Evolutionary conservation across 495 filamentous ascomycete species (phyloP).

Genomic region (Podospora fimiseda): DNA sequence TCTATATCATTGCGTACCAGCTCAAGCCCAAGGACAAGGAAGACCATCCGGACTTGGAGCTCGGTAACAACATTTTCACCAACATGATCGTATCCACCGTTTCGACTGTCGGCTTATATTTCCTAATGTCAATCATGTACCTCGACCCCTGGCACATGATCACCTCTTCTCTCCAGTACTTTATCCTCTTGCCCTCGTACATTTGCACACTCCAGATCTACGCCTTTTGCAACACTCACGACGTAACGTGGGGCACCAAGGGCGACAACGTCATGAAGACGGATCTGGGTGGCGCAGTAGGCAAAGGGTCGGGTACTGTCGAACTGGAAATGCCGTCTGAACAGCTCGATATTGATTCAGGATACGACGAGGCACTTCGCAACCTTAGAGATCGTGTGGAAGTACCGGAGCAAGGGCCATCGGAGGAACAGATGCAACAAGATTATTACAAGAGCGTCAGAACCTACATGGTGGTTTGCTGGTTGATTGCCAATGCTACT

Average conservation of each 20-base stretch:
- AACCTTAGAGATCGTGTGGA: slow-evolving; percentile 92
- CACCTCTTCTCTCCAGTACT: slow-evolving; percentile 89
- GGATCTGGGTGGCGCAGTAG: slow-evolving; percentile 79
- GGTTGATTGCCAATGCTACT: slow-evolving; percentile 89
- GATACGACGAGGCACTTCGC: slow-evolving; percentile 93
- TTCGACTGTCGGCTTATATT: slow-evolving; percentile 89
- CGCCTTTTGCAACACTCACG: slow-evolving; percentile 99
- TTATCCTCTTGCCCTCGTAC: slow-evolving; percentile 82
- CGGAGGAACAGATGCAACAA: slow-evolving; percentile 82
- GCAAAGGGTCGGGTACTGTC: slow-evolving; percentile 65
- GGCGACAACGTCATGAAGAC: slow-evolving; percentile 91
- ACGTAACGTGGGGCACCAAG: slow-evolving; percentile 98
- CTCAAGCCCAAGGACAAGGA: slow-evolving; percentile 46
- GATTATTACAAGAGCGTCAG: slow-evolving; percentile 98
- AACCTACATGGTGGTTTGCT: slow-evolving; percentile 96
- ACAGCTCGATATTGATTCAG: slow-evolving; percentile 95
- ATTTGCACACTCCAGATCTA: slow-evolving; percentile 98
- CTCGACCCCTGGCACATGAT: slow-evolving; percentile 99
- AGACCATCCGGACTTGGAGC: slow-evolving; percentile 36
- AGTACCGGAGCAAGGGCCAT: slow-evolving; percentile 53
- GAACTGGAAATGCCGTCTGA: slow-evolving; percentile 95
- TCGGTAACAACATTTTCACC: slow-evolving; percentile 85
- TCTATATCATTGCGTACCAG: slow-evolving; percentile 82
- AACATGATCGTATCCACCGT: slow-evolving; percentile 88
- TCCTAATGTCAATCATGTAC: slow-evolving; percentile 92